Conservation (phyloP, 225 moss, liverwort and hornwort species). For the Asterella californica region DNA sequence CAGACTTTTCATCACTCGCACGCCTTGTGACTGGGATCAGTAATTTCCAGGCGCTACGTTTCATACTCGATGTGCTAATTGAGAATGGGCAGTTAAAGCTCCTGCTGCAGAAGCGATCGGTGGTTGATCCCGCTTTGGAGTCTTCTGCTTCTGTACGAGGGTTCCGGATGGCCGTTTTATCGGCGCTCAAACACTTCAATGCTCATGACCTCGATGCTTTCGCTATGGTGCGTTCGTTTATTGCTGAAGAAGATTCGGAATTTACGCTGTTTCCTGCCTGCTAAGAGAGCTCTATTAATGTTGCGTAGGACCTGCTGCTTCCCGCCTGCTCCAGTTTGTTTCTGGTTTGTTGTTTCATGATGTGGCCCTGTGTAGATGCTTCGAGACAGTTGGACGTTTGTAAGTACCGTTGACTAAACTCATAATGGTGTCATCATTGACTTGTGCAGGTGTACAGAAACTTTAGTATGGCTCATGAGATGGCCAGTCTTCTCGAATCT, state of each 20-base stretch:
- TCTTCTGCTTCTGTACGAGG: conserved; percentile 74
- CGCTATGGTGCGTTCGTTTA: conserved; percentile 50
- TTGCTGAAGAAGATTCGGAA: neutral
- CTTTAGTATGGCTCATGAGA: conserved; percentile 92
- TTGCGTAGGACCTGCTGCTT: neutral
- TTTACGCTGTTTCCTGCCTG: neutral
- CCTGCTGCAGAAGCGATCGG: conserved; percentile 75
- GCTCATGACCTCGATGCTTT: conserved; percentile 81
- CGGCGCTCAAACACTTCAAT: conserved; percentile 92
- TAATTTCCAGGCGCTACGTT: conserved; percentile 86
- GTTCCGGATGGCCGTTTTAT: conserved; percentile 92
- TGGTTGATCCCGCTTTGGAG: conserved; percentile 67
- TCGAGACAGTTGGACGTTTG: neutral
- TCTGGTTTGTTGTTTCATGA: neutral
- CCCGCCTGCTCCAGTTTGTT: neutral
- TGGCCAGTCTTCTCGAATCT: conserved; percentile 69
- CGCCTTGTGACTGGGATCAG: conserved; percentile 89
- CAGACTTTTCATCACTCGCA: conserved; percentile 73
- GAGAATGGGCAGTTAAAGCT: conserved; percentile 83
- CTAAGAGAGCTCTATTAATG: neutral
- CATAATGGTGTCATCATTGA: neutral
- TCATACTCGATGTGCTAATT: conserved; percentile 85
- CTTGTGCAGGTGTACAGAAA: conserved; percentile 67
- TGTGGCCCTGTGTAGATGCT: too few species aligned
- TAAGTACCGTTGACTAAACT: neutral